phyloP scores from a whole-genome alignment of 495 filamentous ascomycete species.

The Geoglossum glabrum region DNA sequence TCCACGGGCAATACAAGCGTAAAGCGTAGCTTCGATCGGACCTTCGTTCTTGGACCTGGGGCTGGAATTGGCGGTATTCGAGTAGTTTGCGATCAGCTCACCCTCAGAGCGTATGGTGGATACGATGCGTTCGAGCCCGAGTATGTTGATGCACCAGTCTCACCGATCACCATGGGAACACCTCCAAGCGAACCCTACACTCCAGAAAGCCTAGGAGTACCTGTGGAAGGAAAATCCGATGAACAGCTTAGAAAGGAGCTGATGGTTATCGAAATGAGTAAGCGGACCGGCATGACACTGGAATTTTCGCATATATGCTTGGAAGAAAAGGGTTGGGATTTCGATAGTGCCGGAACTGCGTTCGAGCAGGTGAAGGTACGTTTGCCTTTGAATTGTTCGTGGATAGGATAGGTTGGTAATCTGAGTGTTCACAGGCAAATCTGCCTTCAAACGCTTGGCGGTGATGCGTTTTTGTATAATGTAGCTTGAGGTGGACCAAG shows the following conservation, averaged over 20 bases:
- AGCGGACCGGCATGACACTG: conserved; percentile 48
- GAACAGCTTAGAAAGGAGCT: conserved; percentile 35
- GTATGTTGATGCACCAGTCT: conserved; percentile 14
- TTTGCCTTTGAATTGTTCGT: background rate
- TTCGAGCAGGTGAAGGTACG: conserved; percentile 35
- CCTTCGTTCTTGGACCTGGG: conserved; percentile 66
- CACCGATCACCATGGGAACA: background rate
- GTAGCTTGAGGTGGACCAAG: too few species aligned
- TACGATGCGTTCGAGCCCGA: conserved; percentile 35
- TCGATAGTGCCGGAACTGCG: conserved; percentile 41
- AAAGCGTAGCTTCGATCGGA: conserved; percentile 64
- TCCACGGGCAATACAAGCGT: conserved; percentile 29
- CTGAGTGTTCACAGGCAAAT: background rate
- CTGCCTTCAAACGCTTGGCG: background rate
- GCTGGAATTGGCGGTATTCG: conserved; percentile 39
- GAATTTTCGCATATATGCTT: conserved; percentile 55
- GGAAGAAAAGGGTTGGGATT: conserved; percentile 49
- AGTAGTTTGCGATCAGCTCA: conserved; percentile 63
- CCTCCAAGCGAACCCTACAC: conserved; percentile 11
- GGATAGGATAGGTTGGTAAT: background rate
- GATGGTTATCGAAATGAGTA: conserved; percentile 43
- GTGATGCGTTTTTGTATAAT: background rate
- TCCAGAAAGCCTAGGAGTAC: conserved; percentile 23
- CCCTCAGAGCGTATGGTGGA: conserved; percentile 45
- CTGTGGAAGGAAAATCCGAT: conserved; percentile 22